Evolutionary conservation across 495 filamentous ascomycete genomes (phyloP), one percentile per base, ranked within the genome.

Genomic region (Bombardia bombarda): DNA sequence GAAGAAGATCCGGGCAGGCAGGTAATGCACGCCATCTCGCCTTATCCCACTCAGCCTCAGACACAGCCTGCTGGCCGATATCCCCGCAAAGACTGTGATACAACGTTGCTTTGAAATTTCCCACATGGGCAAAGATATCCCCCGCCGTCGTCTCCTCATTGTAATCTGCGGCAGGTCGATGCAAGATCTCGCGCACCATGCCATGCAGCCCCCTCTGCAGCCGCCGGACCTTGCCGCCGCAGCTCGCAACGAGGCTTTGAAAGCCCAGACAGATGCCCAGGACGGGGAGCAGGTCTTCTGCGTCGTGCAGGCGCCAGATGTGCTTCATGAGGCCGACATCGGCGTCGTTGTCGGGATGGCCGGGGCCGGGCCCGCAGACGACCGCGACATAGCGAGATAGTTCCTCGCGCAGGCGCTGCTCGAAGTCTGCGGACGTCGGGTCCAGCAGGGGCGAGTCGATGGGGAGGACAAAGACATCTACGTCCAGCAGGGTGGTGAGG

Each of bases 231-330:
- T 59, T 55, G 0, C 78, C 80, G 1, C 88, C 87, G 47, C 78
- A 78, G 30, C 73, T 73, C 21, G 79, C 59, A 19, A 80, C 80
- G 38, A 98, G 59, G 53, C 82, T 89, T 61, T 98, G 92, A 53
- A 95, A 93, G 0, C 92, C 92, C 0, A 97, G 72, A 53, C 90
- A 98, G 30, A 98, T 88, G 1, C 92, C 92, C 20, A 96, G 68
- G 9, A 90, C 79, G 0, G 90, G 90, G 3, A 90, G 40, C 4
- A 82, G 9, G 23, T 83, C 55, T n/a, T n/a, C n/a, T 7, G 66
- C 61, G 6, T 71, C 72, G 3, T 60, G 52, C 1, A 94, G 67
- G 23, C 63, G 65, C 90, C 90, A 97, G 23, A 95, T 67, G 37
- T 79, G 65, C n/a, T 58, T 64, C 66, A 94, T 85, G 40, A 94